A percentile compares a stretch with the other conserved stretches of the same genome.
phyloP scores from a whole-genome alignment of 495 filamentous ascomycete species.

The Tetracladium setigerum region DNA sequence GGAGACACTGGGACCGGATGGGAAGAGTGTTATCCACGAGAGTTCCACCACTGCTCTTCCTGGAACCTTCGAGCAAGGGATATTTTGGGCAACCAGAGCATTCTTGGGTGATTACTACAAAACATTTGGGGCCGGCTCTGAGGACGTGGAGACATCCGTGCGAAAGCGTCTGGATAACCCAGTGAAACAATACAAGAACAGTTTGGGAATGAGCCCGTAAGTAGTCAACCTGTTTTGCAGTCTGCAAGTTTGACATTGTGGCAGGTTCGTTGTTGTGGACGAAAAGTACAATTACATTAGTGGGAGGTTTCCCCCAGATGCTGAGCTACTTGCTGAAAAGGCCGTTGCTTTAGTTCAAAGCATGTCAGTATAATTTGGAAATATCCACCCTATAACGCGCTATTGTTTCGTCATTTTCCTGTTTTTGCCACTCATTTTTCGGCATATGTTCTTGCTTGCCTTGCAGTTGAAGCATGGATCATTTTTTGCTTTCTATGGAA shows the following conservation, averaged over 20 bases:
- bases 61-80: conserved; percentile 38
- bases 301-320: conserved; percentile 42
- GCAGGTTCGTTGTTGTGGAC: conserved; percentile 44
- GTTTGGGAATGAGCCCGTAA: conserved; percentile 38
- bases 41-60: conserved; percentile 43
- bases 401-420: no score
- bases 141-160: conserved; percentile 40
- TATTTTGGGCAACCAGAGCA: conserved; percentile 40
- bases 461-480: no score
- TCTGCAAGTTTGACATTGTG: neutral
- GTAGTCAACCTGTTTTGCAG: conserved; percentile 16
- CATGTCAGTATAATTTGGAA: neutral
- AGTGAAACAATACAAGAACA: conserved; percentile 38
- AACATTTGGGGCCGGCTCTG: conserved; percentile 45
- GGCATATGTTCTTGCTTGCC: no score
- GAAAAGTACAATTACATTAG: conserved; percentile 46
- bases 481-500: no score
- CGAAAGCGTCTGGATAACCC: conserved; percentile 36
- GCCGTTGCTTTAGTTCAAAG: conserved; percentile 34
- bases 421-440: no score
- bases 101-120: conserved; percentile 51
- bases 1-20: conserved; percentile 27
- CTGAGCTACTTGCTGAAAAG: conserved; percentile 36
- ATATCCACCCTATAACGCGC: no score
- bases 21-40: conserved; percentile 39